Evolutionary conservation across 768 basidiomycete species (phyloP), one percentile per base, ranked within the genome.

Genomic region (Kwoniella heveanensis): DNA sequence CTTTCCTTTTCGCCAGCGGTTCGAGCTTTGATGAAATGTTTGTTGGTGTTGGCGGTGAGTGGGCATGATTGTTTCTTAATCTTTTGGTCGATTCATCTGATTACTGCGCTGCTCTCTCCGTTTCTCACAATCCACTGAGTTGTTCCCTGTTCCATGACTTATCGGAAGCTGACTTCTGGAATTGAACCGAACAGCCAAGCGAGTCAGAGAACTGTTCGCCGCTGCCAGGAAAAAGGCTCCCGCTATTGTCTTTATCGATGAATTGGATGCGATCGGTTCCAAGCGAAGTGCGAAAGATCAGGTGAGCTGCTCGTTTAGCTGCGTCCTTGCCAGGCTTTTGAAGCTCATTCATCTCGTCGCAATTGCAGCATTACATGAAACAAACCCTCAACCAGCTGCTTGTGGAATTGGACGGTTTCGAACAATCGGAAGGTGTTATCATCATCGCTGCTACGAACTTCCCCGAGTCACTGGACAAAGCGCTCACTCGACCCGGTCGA

Each of bases 11-110:
- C 74, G 92, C 95, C 36, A 92, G 91, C 32, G 96, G 95, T 12
- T 91, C 91, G 54, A 93, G 96, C 74, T 98, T 98, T 68, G 95
- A 98, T 77, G 95, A 98, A 80, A 94, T 98, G 88, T 95, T 93
- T 59, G 78, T 79, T 22, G 78, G 76, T 64, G 75, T 76, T 13
- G 74, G 72, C 21, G 75, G 72, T 76, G 60, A 64, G 71, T 68
- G 15, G n/a, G n/a, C n/a, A n/a, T n/a, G n/a, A n/a, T n/a, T n/a
- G n/a, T n/a, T n/a, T n/a, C n/a, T n/a, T n/a, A n/a, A n/a, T n/a
- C n/a, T n/a, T n/a, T n/a, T n/a, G n/a, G n/a, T n/a, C n/a, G n/a
- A n/a, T n/a, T n/a, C n/a, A n/a, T n/a, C n/a, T n/a, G n/a, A n/a
- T n/a, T n/a, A n/a, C n/a, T n/a, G n/a, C n/a, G n/a, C n/a, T n/a